Percentiles rank a stretch among this genome's conserved stretches.
Conservation (phyloP, 495 filamentous ascomycete species). For the Neurospora terricola region DNA sequence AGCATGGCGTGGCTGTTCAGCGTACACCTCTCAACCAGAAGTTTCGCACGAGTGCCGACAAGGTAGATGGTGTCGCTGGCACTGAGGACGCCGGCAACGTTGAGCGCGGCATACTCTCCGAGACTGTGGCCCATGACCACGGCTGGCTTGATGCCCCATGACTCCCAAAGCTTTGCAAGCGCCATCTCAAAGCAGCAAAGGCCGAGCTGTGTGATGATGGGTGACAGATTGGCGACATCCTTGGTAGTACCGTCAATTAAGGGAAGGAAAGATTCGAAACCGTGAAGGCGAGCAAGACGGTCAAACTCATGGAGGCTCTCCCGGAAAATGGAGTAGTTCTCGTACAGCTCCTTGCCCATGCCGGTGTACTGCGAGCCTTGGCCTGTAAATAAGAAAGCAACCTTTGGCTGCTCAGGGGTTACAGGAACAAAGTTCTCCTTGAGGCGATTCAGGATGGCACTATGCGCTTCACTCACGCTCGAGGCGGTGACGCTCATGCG, state of each 20-base stretch:
- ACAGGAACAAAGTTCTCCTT: conserved; percentile 38
- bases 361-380: conserved; percentile 56
- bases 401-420: conserved; percentile 38
- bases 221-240: conserved; percentile 51
- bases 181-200: conserved; percentile 78
- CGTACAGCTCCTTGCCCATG: conserved; percentile 65
- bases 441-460: conserved; percentile 30
- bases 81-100: conserved; percentile 70
- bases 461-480: conserved; percentile 35
- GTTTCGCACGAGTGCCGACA: conserved; percentile 64
- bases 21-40: conserved; percentile 64
- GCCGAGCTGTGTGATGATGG: conserved; percentile 69
- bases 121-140: conserved; percentile 78
- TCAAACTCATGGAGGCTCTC: conserved; percentile 61
- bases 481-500: conserved; percentile 52
- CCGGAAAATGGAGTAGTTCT: conserved; percentile 57
- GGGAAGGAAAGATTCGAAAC: conserved; percentile 57
- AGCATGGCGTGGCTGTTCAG: conserved; percentile 63
- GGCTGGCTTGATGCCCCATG: conserved; percentile 66
- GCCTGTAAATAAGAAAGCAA: conserved; percentile 63
- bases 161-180: conserved; percentile 66
- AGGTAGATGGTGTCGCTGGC: conserved; percentile 72
- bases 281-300: conserved; percentile 55
- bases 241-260: conserved; percentile 55
- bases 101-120: conserved; percentile 81